A percentile compares a stretch with the other conserved stretches of the same genome.
phyloP scores from a whole-genome alignment of 306 rosid genomes.

The Elaeagnus macrophylla region DNA sequence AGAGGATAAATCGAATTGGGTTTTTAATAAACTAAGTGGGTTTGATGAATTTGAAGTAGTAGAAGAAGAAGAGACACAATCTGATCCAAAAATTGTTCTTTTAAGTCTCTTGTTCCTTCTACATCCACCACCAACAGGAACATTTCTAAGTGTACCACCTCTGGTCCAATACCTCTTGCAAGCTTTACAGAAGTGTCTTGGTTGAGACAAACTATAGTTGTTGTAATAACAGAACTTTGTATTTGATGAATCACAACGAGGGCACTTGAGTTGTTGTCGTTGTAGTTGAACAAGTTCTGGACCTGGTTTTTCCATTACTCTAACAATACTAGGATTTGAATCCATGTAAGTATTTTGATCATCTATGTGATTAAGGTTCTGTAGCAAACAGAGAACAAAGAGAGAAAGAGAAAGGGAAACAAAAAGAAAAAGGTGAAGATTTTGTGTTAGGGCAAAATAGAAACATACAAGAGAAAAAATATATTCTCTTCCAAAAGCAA shows the following conservation, averaged over 20 bases:
- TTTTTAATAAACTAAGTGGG: constrained; percentile 18
- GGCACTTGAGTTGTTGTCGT: constrained; percentile 55
- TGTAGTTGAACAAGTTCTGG: constrained; percentile 42
- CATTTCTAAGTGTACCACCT: constrained; percentile 87
- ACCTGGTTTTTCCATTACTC: constrained; percentile 53
- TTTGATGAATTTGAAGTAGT: constrained; percentile 27
- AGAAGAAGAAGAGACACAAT: constrained; percentile 25
- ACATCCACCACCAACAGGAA: constrained; percentile 91
- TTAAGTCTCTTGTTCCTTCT: constrained; percentile 76
- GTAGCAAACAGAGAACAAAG: background rate
- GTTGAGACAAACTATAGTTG: constrained; percentile 93
- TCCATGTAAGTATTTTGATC: constrained; percentile 45
- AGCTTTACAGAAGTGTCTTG: constrained; percentile 93
- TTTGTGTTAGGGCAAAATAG: constrained; percentile 50
- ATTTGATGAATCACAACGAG: constrained; percentile 90
- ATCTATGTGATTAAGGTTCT: constrained; percentile 26
- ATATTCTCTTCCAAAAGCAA: constrained; percentile 84
- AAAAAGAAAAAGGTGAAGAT: background rate
- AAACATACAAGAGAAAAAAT: constrained; percentile 23
- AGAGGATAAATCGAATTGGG: constrained; percentile 25
- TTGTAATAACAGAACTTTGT: constrained; percentile 96
- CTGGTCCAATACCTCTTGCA: constrained; percentile 97
- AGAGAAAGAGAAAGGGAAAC: background rate
- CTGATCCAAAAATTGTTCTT: constrained; percentile 18
- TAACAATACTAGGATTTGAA: constrained; percentile 15